Conservation (phyloP, 2,329 filamentous ascomycete genomes). For the Penicillium sp. region DNA sequence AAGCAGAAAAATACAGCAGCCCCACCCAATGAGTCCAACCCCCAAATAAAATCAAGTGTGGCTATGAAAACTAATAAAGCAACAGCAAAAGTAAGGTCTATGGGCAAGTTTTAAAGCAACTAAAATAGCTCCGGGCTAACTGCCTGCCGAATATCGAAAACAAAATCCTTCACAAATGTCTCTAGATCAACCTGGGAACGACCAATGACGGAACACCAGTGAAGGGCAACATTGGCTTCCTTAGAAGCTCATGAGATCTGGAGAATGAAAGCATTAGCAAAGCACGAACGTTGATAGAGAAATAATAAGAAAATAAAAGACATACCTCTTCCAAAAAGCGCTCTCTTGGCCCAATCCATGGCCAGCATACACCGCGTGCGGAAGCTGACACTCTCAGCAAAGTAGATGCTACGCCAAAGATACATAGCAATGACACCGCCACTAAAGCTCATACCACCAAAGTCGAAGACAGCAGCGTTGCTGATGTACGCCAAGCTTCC, state of each 20-base stretch:
- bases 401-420: constrained; percentile 93
- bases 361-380: constrained; percentile 82
- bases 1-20: neutral
- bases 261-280: constrained; percentile 5
- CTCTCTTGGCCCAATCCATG: constrained; percentile 99
- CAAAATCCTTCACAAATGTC: neutral
- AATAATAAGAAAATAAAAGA: constrained; percentile 13
- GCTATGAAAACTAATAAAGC: neutral
- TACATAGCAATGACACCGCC: constrained; percentile 93
- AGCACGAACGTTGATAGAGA: neutral
- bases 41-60: neutral
- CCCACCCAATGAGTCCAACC: neutral
- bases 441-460: constrained; percentile 71
- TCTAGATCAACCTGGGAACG: neutral
- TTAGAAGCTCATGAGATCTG: constrained; percentile 56
- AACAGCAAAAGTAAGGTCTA: neutral
- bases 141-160: neutral
- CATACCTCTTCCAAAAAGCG: constrained; percentile 90
- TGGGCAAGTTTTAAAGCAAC: neutral
- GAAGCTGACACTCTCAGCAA: constrained; percentile 93
- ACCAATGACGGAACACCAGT: neutral
- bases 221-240: neutral
- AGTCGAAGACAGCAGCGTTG: constrained; percentile 93
- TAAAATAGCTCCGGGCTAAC: neutral
- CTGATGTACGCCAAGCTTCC: constrained; percentile 93